Conservation (phyloP, 352 stramenopile genomes). For the Phytophthora europaea region DNA sequence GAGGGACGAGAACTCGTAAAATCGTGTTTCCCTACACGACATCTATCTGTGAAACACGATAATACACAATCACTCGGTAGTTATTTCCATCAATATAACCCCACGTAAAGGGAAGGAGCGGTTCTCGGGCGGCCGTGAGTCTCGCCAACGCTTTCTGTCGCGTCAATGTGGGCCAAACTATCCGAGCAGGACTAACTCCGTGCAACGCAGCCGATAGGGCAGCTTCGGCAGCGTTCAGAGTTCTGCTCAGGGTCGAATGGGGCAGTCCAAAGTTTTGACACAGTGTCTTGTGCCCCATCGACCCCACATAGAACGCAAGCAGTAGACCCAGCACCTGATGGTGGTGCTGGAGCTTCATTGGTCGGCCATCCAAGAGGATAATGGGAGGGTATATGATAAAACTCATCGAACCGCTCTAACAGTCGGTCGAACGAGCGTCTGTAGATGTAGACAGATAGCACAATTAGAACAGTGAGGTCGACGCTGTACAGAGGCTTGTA, state of each 20-base stretch:
- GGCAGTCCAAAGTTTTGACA: slow-evolving; percentile 12
- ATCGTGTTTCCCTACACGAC: too few species aligned
- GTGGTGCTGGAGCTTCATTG: slow-evolving; percentile 15
- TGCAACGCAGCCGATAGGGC: background rate
- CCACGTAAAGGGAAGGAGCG: slow-evolving; percentile 19
- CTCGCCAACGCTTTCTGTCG: background rate
- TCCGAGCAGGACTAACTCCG: background rate
- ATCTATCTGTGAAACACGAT: too few species aligned
- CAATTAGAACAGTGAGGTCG: background rate
- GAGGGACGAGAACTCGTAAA: too few species aligned
- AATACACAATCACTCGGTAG: background rate
- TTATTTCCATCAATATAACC: slow-evolving; percentile 32
- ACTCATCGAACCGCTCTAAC: background rate
- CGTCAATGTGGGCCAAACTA: background rate
- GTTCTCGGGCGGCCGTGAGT: background rate
- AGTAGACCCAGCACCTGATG: slow-evolving; percentile 22
- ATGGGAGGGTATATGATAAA: background rate
- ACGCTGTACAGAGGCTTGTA: background rate
- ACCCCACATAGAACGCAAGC: slow-evolving; percentile 24
- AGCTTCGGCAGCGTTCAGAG: background rate
- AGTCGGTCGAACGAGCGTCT: background rate
- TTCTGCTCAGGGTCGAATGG: slow-evolving; percentile 1
- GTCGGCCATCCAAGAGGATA: slow-evolving; percentile 2
- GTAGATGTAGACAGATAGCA: background rate
- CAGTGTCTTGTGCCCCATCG: slow-evolving; percentile 8